A percentile compares a stretch with the other conserved stretches of the same genome.
Conservation (phyloP, 2,329 filamentous ascomycete species). For the Venturiaceae sp. region DNA sequence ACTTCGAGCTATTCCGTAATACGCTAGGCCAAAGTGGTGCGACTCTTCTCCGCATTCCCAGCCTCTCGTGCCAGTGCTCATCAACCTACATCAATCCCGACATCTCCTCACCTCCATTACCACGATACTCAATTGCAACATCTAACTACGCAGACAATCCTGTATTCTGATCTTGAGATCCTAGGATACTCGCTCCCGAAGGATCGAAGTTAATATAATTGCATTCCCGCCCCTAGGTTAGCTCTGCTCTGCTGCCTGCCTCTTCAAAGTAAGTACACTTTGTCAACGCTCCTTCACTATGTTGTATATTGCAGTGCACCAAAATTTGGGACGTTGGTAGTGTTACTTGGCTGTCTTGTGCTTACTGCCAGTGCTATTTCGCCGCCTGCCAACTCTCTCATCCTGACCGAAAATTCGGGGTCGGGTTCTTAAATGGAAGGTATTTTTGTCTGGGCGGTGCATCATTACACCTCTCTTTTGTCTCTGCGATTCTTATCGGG, state of each 20-base stretch:
- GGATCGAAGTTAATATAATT: neutral
- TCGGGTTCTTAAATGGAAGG: neutral
- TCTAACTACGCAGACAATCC: neutral
- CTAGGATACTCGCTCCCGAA: neutral
- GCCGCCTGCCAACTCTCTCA: neutral
- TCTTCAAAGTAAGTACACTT: neutral
- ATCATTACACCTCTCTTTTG: neutral
- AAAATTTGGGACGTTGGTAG: neutral
- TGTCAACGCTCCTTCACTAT: neutral
- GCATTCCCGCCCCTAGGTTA: neutral
- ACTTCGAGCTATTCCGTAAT: neutral
- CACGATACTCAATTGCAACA: neutral
- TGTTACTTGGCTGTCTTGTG: neutral
- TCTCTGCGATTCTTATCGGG: neutral
- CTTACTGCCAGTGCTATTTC: neutral
- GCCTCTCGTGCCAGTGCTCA: neutral
- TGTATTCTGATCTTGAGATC: neutral
- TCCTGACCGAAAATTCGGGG: neutral
- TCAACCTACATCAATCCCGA: neutral
- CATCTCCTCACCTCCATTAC: neutral
- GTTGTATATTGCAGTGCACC: neutral
- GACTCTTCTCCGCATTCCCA: neutral
- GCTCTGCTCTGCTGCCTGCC: neutral
- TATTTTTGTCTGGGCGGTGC: neutral
- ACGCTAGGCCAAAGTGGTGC: neutral